Evolutionary conservation across 2,329 filamentous ascomycete genomes (phyloP), one percentile per base, ranked within the genome.

Genomic region (Fusarium sp.): DNA sequence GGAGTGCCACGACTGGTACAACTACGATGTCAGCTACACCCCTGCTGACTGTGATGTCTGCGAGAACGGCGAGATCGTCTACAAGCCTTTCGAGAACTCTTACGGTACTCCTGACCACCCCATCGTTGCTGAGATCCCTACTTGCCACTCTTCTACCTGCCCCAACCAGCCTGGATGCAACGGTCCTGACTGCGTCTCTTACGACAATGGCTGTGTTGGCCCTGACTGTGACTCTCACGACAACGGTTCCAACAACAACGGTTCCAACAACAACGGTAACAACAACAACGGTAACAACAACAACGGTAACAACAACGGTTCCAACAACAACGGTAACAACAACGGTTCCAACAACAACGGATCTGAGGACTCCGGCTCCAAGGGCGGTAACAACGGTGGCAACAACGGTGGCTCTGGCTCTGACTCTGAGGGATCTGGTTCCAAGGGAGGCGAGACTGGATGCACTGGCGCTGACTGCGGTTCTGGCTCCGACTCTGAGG

Each of bases 81-180:
- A 70, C 69, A 70, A 70, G 70, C 69, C 70, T 45, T 69, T 47
- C 48, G 60, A 72, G 64, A 66, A 62, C 47, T 46, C 23, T 38
- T 51, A 39, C 32, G 56, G 54, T 48, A 63, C 51, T 9, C 65
- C 65, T 28, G 45, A 50, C 24, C 24, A 57, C 44, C 49, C 54
- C n/a, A 42, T 42, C 26, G n/a, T 52, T 30, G 24, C 46, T 28
- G 34, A 45, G 36, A n/a, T 53, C 11, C 61, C 67, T 19, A 26
- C 26, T 30, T 56, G 62, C 46, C 44, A 52, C 23, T 43, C 42
- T 14, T 19, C 57, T 6, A 23, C 17, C 12, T 65, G 61, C 64
- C 64, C 64, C 1, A 26, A 19, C 20, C 48, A 30, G 21, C 10
- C 15, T 11, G 40, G 40, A 21, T 43, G 48, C 7, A 23, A 11